These are phyloP conservation scores for Vigna hirtella DNA, from an alignment of 306 rosid species.

Conservation along the genomic window DNA sequence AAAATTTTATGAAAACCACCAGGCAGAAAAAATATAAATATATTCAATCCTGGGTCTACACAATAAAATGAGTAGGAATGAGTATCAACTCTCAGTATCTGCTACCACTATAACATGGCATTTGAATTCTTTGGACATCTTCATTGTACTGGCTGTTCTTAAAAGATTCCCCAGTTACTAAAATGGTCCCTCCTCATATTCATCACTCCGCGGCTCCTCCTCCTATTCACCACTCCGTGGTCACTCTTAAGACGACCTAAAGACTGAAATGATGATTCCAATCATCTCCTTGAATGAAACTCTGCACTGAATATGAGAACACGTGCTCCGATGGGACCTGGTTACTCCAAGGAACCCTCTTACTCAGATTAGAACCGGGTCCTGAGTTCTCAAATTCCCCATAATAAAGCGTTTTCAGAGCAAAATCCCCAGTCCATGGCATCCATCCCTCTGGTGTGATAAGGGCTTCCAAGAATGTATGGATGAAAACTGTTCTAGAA, in stretches of 20 bases:
- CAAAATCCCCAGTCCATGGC: slow-evolving; percentile 78
- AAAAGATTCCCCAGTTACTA: slow-evolving; percentile 30
- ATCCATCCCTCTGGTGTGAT: slow-evolving; percentile 72
- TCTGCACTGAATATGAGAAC: slow-evolving; percentile 63
- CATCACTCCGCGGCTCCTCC: background rate
- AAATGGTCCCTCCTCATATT: slow-evolving; percentile 20
- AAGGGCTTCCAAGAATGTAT: slow-evolving; percentile 62
- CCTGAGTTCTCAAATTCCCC: slow-evolving; percentile 80
- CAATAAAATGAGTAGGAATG: slow-evolving; percentile 29
- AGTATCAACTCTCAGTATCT: slow-evolving; percentile 18
- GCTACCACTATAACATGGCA: slow-evolving; percentile 6
- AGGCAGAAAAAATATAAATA: slow-evolving; percentile 20
- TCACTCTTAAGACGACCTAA: slow-evolving; percentile 32
- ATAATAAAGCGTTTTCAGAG: slow-evolving; percentile 70
- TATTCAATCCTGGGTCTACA: slow-evolving; percentile 4
- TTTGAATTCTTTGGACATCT: slow-evolving; percentile 7
- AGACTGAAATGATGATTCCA: slow-evolving; percentile 60
- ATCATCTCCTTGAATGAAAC: slow-evolving; percentile 87
- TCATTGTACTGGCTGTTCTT: slow-evolving; percentile 8
- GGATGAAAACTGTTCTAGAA: slow-evolving; percentile 73
- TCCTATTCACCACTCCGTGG: slow-evolving; percentile 24
- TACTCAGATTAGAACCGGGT: slow-evolving; percentile 54
- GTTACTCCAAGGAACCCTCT: slow-evolving; percentile 77
- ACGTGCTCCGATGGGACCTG: slow-evolving; percentile 70
- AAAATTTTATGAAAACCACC: slow-evolving; percentile 28